Base-by-base conservation (phyloP, 2,329 filamentous ascomycete genomes). In the Epichloe coenophiala region DNA sequence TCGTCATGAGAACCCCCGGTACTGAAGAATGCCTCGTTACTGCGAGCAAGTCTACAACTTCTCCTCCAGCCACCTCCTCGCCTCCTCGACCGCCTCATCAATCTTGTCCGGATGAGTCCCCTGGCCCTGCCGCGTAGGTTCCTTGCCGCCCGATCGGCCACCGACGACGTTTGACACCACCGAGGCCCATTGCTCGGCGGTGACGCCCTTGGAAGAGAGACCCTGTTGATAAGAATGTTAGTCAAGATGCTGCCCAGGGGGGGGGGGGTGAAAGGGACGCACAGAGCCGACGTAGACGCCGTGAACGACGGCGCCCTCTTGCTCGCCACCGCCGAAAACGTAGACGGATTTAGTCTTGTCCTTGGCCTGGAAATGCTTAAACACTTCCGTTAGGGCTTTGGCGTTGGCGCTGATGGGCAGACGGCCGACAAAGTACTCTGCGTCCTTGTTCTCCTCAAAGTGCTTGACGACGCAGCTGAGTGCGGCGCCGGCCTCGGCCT, bases 101-200 rank as follows among this genome's bases (percentile, higher is more conserved):
- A 95, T 81, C 71, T 88, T 94, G 51, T 86, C 81, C 0, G 82
- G 77, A 60, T 94, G 83, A 35, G 82, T 88, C 44, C 91, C 93
- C 64, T 93, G 88, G 35, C 93, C 93, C 61, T 95, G 83, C 51
- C 88, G 81, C 3, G 86, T 89, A 17, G 88, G 84, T 53, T 91
- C 88, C 71, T 95, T 97, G 45, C 91, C 93, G 55, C 93, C 93
- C 11, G 91, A 88, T 67, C 91, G 91, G 53, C 93, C 93, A 49
- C 93, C 93, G 17, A 97, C 80, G 36, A 91, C 74, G 46, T 78
- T 75, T 7, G 86, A 85, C 41, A 98, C 88, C 7, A 81, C 77
- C 27, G 75, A 73, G n/a, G 90, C 83, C 89, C 90, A 96, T 52
- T 88, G 78, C 63, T 84, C 83, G 2, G 91, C 89, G 45, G 84